Evolutionary conservation across 2,329 filamentous ascomycete species (phyloP).

Genomic region (Colletotrichum chrysophilum): DNA sequence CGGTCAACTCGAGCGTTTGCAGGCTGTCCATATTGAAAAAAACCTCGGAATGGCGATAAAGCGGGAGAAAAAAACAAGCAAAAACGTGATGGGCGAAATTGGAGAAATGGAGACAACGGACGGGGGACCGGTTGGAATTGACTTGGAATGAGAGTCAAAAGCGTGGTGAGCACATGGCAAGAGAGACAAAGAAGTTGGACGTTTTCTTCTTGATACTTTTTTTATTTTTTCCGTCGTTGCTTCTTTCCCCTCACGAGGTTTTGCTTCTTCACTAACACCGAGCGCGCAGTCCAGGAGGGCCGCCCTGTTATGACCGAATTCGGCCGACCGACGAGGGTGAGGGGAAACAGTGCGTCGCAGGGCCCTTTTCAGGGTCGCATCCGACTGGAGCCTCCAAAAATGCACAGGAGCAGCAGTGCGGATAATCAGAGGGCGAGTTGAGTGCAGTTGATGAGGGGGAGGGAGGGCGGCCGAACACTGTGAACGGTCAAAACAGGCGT

Average conservation of each 20-base stretch:
- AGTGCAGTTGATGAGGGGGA: neutral
- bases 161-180: slow-evolving; percentile 1
- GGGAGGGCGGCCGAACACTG: neutral
- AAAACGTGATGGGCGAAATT: neutral
- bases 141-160: neutral
- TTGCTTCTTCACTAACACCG: slow-evolving; percentile 6
- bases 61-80: neutral
- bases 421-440: neutral
- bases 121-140: neutral
- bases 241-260: neutral
- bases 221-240: neutral
- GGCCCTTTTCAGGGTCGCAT: neutral
- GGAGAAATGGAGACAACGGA: neutral
- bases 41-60: neutral
- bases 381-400: neutral
- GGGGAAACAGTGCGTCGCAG: neutral
- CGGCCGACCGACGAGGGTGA: neutral
- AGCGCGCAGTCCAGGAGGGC: neutral
- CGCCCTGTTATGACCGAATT: neutral
- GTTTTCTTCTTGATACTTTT: neutral
- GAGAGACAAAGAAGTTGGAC: neutral
- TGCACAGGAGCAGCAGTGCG: neutral
- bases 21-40: slow-evolving; percentile 13
- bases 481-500: neutral
- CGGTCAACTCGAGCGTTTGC: slow-evolving; percentile 5